Evolutionary conservation across 2,329 filamentous ascomycete species (phyloP).

Genomic region (Xylariaceae sp.): DNA sequence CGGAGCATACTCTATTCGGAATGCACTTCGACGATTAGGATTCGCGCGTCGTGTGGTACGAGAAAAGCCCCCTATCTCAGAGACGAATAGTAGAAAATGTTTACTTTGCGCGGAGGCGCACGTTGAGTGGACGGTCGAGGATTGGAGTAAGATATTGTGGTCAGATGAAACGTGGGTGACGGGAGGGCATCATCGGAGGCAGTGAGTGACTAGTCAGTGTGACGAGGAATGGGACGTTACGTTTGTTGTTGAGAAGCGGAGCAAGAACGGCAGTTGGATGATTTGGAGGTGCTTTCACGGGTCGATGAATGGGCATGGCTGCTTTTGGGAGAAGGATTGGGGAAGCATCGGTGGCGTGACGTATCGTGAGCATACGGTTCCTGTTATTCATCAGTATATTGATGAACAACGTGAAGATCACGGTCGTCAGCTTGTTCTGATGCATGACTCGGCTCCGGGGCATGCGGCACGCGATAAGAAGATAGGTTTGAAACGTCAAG

Average conservation of each 20-base stretch:
- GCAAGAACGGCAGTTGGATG: background rate
- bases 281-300: background rate
- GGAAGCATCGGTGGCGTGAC: background rate
- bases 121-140: background rate
- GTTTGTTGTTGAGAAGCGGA: background rate
- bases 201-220: background rate
- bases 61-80: no score
- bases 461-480: background rate
- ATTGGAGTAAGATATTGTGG: background rate
- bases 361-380: background rate
- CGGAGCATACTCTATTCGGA: no score
- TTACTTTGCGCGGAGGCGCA: background rate
- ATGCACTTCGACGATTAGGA: no score
- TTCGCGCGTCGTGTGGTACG: no score
- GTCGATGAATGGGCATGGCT: background rate
- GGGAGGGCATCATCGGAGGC: background rate
- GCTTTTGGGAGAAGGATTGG: background rate
- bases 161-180: background rate
- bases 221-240: background rate
- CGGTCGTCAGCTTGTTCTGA: background rate
- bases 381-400: background rate
- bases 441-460: background rate
- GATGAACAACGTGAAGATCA: no score
- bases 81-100: no score
- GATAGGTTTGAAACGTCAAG: background rate